A percentile compares a stretch with the other conserved stretches of the same genome.
Evolutionary conservation across 176 grass and related monocot genomes (phyloP).

Genomic region (Bolboschoenus planiculmis): DNA sequence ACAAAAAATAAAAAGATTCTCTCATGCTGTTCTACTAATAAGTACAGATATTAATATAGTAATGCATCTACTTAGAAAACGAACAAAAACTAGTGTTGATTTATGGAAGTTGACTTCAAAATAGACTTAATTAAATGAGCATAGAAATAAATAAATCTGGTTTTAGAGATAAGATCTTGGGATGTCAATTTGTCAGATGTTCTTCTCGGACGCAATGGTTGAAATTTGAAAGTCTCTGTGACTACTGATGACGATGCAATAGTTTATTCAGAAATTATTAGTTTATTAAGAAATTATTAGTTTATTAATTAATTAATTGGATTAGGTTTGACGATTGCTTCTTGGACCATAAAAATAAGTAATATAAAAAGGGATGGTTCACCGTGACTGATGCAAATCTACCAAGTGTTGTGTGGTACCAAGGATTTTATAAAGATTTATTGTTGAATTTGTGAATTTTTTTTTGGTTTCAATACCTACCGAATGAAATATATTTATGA

Average conservation of each 20-base stretch:
- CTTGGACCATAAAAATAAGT: background rate
- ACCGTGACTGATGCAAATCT: background rate
- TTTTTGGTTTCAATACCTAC: too few species aligned
- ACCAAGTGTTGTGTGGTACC: background rate
- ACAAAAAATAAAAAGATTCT: slow-evolving; percentile 3
- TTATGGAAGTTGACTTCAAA: slow-evolving; percentile 6
- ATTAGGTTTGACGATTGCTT: background rate
- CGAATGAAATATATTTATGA: too few species aligned
- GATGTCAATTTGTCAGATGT: slow-evolving; percentile 11
- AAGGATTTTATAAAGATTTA: background rate
- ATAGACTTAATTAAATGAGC: background rate
- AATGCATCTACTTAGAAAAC: background rate
- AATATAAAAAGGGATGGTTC: background rate
- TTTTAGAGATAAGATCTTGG: slow-evolving; percentile 11
- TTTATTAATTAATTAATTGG: background rate
- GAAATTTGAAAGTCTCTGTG: slow-evolving; percentile 5
- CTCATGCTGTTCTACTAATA: background rate
- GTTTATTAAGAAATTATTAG: background rate
- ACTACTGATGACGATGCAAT: background rate
- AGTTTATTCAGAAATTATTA: background rate
- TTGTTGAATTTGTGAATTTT: too few species aligned
- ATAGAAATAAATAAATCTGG: background rate
- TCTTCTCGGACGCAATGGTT: slow-evolving; percentile 13
- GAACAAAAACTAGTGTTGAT: slow-evolving; percentile 1
- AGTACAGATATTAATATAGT: background rate